Evolutionary conservation across 1,284 basidiomycete species (phyloP).

Genomic region (Coniferiporia sulphurascens): DNA sequence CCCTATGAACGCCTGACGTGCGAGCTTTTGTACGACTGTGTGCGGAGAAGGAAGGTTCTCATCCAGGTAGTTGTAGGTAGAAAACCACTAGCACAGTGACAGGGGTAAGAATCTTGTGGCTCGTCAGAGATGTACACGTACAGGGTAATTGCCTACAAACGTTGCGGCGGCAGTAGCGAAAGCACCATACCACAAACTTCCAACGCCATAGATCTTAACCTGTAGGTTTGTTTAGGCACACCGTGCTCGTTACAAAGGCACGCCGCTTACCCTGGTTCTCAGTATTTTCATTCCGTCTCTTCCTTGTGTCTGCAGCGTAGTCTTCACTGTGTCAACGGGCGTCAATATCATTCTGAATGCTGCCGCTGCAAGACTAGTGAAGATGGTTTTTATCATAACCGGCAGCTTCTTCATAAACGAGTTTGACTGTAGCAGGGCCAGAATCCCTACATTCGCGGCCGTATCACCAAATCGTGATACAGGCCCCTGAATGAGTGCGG

Average conservation of each 20-base stretch:
- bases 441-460: conserved; percentile 77
- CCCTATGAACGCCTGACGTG: conserved; percentile 81
- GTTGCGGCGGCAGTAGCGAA: conserved; percentile 85
- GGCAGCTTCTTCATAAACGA: conserved; percentile 61
- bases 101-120: not conserved
- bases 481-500: conserved; percentile 79
- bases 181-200: conserved; percentile 83
- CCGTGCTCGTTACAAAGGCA: not conserved
- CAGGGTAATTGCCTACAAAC: conserved; percentile 86
- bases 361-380: conserved; percentile 68
- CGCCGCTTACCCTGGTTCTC: conserved; percentile 45
- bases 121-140: conserved; percentile 26
- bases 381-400: conserved; percentile 59
- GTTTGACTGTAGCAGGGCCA: conserved; percentile 71
- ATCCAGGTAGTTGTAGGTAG: conserved; percentile 79
- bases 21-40: conserved; percentile 52
- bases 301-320: conserved; percentile 87
- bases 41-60: conserved; percentile 54
- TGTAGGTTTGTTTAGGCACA: conserved; percentile 24
- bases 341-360: conserved; percentile 80
- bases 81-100: conserved; percentile 52
- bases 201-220: conserved; percentile 71
- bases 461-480: conserved; percentile 85
- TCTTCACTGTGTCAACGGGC: conserved; percentile 88
- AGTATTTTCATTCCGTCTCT: conserved; percentile 61